phyloP scores from a whole-genome alignment of 306 rosid species.

The Rosa persica region DNA sequence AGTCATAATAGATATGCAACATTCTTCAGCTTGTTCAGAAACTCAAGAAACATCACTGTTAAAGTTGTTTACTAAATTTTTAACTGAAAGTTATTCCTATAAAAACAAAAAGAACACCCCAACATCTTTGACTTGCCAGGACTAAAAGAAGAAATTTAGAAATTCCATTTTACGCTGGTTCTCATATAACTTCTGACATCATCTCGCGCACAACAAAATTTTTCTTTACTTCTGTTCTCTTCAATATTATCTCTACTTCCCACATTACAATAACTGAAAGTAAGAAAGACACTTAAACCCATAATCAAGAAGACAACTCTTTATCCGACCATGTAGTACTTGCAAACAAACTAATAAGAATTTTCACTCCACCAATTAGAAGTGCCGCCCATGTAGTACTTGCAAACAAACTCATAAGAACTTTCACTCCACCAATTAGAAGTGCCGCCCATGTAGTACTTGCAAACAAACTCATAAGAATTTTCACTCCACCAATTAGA shows the following conservation, averaged over 20 bases:
- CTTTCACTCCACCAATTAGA: neutral
- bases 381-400: too few relatives aligned
- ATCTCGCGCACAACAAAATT: neutral
- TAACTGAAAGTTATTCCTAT: neutral
- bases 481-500: neutral
- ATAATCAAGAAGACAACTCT: neutral
- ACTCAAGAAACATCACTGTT: neutral
- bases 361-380: too few relatives aligned
- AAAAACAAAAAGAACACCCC: neutral
- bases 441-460: too few relatives aligned
- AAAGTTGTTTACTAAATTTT: neutral
- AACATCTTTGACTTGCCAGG: neutral
- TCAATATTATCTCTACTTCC: neutral
- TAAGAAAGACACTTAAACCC: neutral
- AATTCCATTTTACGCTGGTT: neutral
- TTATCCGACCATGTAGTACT: too few relatives aligned
- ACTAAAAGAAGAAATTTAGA: neutral
- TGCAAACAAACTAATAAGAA: too few relatives aligned
- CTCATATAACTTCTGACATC: neutral
- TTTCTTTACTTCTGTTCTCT: neutral
- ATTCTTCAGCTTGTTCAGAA: neutral
- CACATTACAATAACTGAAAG: neutral
- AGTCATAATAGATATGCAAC: neutral
- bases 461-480: neutral
- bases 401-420: neutral